A percentile compares a stretch with the other conserved stretches of the same genome.
These are phyloP conservation scores for Castanea mollissima DNA, from an alignment of 306 rosid genomes.

Conservation along the genomic window DNA sequence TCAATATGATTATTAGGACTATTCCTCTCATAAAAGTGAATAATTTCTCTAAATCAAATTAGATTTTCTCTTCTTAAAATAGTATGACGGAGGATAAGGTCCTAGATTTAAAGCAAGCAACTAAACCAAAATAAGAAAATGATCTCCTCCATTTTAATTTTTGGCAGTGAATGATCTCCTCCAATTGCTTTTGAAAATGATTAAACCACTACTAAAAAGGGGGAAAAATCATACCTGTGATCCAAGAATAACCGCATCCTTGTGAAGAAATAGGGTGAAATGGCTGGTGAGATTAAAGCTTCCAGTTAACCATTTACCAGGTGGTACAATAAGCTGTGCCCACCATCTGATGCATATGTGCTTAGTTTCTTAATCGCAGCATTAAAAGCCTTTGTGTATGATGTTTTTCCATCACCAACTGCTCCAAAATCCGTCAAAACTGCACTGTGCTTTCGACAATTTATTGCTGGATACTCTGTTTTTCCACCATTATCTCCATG, in stretches of 20 bases:
- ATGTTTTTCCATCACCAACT: constrained; percentile 76
- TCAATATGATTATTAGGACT: too few species aligned
- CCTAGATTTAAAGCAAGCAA: too few species aligned
- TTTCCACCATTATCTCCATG: not conserved
- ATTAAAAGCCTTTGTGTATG: constrained; percentile 64
- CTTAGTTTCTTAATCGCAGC: constrained; percentile 58
- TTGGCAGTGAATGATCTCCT: too few species aligned
- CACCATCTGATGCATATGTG: constrained; percentile 51
- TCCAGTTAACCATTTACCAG: constrained; percentile 90
- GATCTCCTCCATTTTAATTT: too few species aligned
- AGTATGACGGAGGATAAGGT: too few species aligned
- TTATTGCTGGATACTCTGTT: constrained; percentile 36
- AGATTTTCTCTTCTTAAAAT: too few species aligned
- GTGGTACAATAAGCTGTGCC: constrained; percentile 70
- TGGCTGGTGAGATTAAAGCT: constrained; percentile 89
- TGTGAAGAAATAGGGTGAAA: constrained; percentile 77
- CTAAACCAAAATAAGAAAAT: too few species aligned
- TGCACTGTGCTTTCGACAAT: constrained; percentile 68
- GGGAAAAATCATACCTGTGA: constrained; percentile 50
- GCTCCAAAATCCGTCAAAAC: constrained; percentile 66
- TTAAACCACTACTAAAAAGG: not conserved
- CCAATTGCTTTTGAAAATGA: too few species aligned
- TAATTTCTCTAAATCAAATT: too few species aligned
- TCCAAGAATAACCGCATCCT: constrained; percentile 81
- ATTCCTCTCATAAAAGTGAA: too few species aligned